A percentile compares a stretch with the other conserved stretches of the same genome.
Evolutionary conservation across 805 yeast genomes (phyloP).

Genomic region (Yarrowia sp.): DNA sequence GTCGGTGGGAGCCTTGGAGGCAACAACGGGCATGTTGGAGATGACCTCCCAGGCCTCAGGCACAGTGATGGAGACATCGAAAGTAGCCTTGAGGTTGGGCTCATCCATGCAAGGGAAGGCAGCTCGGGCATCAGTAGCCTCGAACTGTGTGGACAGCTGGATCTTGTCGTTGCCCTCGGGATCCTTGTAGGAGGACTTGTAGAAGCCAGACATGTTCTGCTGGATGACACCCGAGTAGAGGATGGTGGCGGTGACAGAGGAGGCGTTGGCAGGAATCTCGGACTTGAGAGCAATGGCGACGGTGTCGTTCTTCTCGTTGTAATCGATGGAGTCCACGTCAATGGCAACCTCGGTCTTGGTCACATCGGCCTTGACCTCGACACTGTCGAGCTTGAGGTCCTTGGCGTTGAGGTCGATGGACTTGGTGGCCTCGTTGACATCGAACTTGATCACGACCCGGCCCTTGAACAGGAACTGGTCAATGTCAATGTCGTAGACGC

Average conservation of each 20-base stretch:
- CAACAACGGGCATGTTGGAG: conserved; percentile 60
- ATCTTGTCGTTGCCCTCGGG: conserved; percentile 68
- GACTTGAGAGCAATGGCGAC: conserved; percentile 61
- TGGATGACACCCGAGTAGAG: conserved; percentile 69
- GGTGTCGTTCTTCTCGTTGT: conserved; percentile 63
- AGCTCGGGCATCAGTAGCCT: conserved; percentile 84
- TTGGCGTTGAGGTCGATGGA: conserved; percentile 60
- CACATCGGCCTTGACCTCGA: conserved; percentile 45
- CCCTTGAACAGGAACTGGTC: conserved; percentile 51
- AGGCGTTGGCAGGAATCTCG: conserved; percentile 49
- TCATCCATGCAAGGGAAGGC: conserved; percentile 90
- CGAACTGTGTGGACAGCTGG: conserved; percentile 85
- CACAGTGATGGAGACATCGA: conserved; percentile 64
- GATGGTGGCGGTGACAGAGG: conserved; percentile 56
- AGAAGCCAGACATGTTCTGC: conserved; percentile 84
- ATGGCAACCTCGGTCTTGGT: conserved; percentile 45
- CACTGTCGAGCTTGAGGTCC: conserved; percentile 63
- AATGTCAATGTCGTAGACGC: conserved; percentile 64
- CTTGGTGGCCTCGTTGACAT: conserved; percentile 55
- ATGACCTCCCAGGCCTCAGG: conserved; percentile 50
- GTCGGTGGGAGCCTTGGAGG: conserved; percentile 66
- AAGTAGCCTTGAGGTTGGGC: conserved; percentile 79
- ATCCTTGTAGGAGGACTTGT: conserved; percentile 67
- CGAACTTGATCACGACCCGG: conserved; percentile 54
- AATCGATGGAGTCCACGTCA: conserved; percentile 47